Evolutionary conservation across 2,329 filamentous ascomycete genomes (phyloP), one percentile per base, ranked within the genome.

Genomic region (Neocucurbitaria cava): DNA sequence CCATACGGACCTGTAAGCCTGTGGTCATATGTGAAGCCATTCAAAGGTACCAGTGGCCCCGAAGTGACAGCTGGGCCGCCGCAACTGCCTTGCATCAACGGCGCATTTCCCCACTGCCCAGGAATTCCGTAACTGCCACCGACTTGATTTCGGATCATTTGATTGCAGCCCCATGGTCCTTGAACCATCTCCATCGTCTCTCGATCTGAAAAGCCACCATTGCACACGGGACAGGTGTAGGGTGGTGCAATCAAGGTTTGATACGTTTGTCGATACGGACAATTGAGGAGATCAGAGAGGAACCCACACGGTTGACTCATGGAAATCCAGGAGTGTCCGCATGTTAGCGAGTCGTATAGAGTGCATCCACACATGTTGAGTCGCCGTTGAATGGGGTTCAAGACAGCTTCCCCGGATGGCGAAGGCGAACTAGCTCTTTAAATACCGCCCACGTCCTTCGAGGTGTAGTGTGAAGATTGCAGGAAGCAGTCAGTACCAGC

Each of bases 271-370:
- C 77, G 78, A 48, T 72, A 59, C 8, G 75, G 74, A 57, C 79
- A 81, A 52, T 62, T 78, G 33, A 77, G 59, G 17, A 81, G 72
- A 49, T 81, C 74, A 21, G 68, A 69, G 33, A 70, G 66, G 30
- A 68, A 69, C 5, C 65, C 69, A 65, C 82, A 84, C 8, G 79
- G 76, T 11, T 74, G 66, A 21, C 69, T 70, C 59, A 84, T 78
- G 21, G 75, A 77, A 49, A 83, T 67, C 81, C 81, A 85, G 24
- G 76, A 71, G 58, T 83, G 81, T 7, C 67, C 65, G 66, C 82
- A 84, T 45, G 71, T 74, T 6, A 70, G 68, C 0, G 80, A 82
- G 61, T 77, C 75, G 70, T 77, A 81, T 45, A 76, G 72, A 15
- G 74, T 74, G 28, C 77, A 78, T 24, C 71, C 69, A 65, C 82